Conservation (phyloP, 495 filamentous ascomycete genomes). For the Penicillium atrosanguineum region DNA sequence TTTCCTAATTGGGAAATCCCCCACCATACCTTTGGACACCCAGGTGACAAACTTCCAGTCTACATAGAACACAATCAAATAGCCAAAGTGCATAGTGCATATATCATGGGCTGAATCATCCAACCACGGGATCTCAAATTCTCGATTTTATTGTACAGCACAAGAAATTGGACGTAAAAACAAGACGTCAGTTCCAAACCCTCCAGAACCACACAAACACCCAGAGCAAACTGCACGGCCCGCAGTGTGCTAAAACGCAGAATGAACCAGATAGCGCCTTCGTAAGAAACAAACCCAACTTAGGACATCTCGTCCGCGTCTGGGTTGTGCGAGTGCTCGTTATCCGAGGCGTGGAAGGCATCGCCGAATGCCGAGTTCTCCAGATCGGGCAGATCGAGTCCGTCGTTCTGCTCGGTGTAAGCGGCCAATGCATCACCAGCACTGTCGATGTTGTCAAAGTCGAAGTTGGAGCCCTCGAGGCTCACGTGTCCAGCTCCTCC, state of each 20-base stretch:
- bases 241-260: conserved; percentile 15
- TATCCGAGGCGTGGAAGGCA: conserved; percentile 59
- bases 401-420: conserved; percentile 53
- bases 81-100: neutral
- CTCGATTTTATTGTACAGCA: conserved; percentile 15
- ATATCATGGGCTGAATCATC: neutral
- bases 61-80: neutral
- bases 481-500: conserved; percentile 28
- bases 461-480: conserved; percentile 47
- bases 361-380: conserved; percentile 63
- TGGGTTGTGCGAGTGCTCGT: conserved; percentile 44
- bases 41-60: neutral
- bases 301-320: conserved; percentile 46
- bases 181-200: conserved; percentile 11
- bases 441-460: conserved; percentile 58
- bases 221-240: conserved; percentile 14
- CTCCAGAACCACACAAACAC: conserved; percentile 12
- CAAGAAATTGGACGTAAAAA: conserved; percentile 4
- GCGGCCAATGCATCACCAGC: conserved; percentile 62
- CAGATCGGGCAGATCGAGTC: conserved; percentile 48
- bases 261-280: conserved; percentile 13
- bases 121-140: neutral
- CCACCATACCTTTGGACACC: neutral
- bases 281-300: conserved; percentile 1
- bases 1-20: neutral